Evolutionary conservation across 495 filamentous ascomycete genomes (phyloP).

Genomic region (Thermothielavioides terrestris): DNA sequence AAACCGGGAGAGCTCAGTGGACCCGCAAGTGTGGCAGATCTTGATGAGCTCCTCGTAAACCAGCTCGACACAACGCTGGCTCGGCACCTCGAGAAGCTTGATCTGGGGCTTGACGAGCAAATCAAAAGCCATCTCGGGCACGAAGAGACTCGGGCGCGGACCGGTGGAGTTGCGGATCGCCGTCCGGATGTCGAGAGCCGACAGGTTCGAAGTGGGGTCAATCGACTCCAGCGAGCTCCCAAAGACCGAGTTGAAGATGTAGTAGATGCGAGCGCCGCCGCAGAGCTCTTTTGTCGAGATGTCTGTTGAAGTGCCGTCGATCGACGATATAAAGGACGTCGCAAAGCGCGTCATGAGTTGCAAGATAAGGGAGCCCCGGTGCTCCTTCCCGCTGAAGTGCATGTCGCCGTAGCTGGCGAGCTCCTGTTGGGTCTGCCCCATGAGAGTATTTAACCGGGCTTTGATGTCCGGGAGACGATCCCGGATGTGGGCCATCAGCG

Average conservation of each 20-base stretch:
- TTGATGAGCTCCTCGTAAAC: slow-evolving; percentile 99
- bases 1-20: slow-evolving; percentile 82
- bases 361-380: slow-evolving; percentile 86
- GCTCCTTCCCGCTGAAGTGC: slow-evolving; percentile 96
- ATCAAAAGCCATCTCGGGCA: slow-evolving; percentile 96
- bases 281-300: slow-evolving; percentile 98
- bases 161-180: slow-evolving; percentile 98
- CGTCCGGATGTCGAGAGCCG: slow-evolving; percentile 92
- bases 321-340: slow-evolving; percentile 95
- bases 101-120: slow-evolving; percentile 97
- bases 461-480: slow-evolving; percentile 97
- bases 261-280: slow-evolving; percentile 94
- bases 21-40: slow-evolving; percentile 97
- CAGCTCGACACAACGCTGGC: slow-evolving; percentile 92
- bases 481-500: slow-evolving; percentile 92
- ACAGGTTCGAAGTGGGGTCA: slow-evolving; percentile 89
- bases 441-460: slow-evolving; percentile 89
- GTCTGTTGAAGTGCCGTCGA: slow-evolving; percentile 95
- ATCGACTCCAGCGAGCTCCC: slow-evolving; percentile 94
- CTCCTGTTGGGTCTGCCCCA: slow-evolving; percentile 99
- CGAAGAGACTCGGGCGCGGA: slow-evolving; percentile 88
- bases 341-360: slow-evolving; percentile 98
- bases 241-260: slow-evolving; percentile 99
- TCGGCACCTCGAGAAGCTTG: slow-evolving; percentile 89
- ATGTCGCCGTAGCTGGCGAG: slow-evolving; percentile 97